These are phyloP conservation scores for Amylostereum chailletii DNA, from an alignment of 1,284 basidiomycete species.

Conservation along the genomic window DNA sequence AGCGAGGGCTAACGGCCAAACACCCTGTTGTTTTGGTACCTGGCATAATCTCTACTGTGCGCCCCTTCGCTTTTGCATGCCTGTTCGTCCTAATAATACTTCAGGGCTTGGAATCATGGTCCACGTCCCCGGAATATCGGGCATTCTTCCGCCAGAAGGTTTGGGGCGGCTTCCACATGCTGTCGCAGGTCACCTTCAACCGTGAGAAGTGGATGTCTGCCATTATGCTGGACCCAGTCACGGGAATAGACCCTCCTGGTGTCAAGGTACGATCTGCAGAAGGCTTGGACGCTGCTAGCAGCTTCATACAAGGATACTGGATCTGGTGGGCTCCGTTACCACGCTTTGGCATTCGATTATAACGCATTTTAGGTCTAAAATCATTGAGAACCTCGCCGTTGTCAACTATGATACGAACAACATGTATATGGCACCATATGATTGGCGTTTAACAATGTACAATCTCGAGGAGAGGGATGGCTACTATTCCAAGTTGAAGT, in stretches of 20 bases:
- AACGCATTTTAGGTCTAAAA: constrained; percentile 59
- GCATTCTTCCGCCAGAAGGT: constrained; percentile 78
- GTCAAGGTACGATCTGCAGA: constrained; percentile 89
- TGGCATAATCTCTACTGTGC: constrained; percentile 69
- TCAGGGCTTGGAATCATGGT: constrained; percentile 81
- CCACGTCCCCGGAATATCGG: constrained; percentile 69
- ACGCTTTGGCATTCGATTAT: background rate
- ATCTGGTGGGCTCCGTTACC: constrained; percentile 59
- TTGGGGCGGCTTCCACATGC: constrained; percentile 84
- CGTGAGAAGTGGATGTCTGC: constrained; percentile 84
- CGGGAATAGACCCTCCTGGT: constrained; percentile 87
- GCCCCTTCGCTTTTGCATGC: constrained; percentile 11
- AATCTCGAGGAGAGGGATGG: constrained; percentile 90
- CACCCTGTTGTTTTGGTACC: constrained; percentile 79
- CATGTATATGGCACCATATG: constrained; percentile 80
- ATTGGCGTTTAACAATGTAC: constrained; percentile 87
- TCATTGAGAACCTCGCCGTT: constrained; percentile 89
- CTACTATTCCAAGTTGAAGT: constrained; percentile 86
- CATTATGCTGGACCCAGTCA: constrained; percentile 85
- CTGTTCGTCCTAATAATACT: background rate
- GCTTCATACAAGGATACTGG: constrained; percentile 93
- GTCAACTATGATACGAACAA: constrained; percentile 91
- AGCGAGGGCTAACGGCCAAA: constrained; percentile 59
- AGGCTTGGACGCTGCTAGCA: constrained; percentile 84
- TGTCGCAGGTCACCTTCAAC: constrained; percentile 81